phyloP scores from a whole-genome alignment of 192 early-diverging fungal genomes.

The Entomortierella beljakovae region DNA sequence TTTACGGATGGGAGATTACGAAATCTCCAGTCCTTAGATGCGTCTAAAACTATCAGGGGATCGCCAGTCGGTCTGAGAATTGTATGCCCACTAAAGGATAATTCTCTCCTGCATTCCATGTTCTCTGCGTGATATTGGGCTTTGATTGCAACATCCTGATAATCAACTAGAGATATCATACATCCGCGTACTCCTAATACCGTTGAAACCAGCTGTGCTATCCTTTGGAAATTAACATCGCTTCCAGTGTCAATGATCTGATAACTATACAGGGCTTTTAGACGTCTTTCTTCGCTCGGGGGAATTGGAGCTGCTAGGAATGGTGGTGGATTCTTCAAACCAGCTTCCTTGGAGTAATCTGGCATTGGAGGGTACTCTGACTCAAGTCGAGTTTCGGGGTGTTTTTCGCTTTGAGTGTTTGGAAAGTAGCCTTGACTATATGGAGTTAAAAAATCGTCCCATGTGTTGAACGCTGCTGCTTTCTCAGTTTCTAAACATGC shows the following conservation, averaged over 20 bases:
- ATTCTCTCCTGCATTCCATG: slow-evolving; percentile 21
- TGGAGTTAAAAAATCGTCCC: slow-evolving; percentile 30
- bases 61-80: slow-evolving; percentile 40
- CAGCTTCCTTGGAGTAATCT: slow-evolving; percentile 3
- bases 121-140: slow-evolving; percentile 8
- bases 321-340: background rate
- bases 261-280: slow-evolving; percentile 37
- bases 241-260: slow-evolving; percentile 30
- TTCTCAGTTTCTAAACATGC: background rate
- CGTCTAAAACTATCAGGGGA: slow-evolving; percentile 50
- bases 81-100: slow-evolving; percentile 46
- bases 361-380: slow-evolving; percentile 18
- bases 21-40: slow-evolving; percentile 62
- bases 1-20: slow-evolving; percentile 55
- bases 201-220: slow-evolving; percentile 32
- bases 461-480: slow-evolving; percentile 6
- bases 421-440: slow-evolving; percentile 35
- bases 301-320: slow-evolving; percentile 35
- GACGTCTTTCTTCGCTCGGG: slow-evolving; percentile 29
- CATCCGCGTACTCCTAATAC: slow-evolving; percentile 33
- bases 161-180: slow-evolving; percentile 41
- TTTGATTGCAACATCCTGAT: slow-evolving; percentile 22
- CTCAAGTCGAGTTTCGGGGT: background rate
- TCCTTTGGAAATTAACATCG: slow-evolving; percentile 46
- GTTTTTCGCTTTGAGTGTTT: slow-evolving; percentile 5